Percentiles rank a stretch among this genome's conserved stretches.
phyloP scores from a whole-genome alignment of 2,329 filamentous ascomycete species.

The Cladorrhinum sp. region DNA sequence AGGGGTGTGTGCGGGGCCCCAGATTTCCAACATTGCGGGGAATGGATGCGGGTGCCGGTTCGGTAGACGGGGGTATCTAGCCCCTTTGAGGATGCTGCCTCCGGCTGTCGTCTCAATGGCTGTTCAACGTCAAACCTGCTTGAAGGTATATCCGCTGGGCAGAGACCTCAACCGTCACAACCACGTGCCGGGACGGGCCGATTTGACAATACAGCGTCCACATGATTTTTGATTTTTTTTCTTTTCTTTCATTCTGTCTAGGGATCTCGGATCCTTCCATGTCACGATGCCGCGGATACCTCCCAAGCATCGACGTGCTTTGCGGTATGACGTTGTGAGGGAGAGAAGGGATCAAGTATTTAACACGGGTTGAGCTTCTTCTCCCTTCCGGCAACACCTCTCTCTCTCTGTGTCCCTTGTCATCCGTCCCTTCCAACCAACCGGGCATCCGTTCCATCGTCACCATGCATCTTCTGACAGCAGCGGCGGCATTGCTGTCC shows the following conservation, averaged over 20 bases:
- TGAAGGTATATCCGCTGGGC: not conserved
- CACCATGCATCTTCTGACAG: not conserved
- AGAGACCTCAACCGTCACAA: not conserved
- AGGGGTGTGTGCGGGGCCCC: slow-evolving; percentile 12
- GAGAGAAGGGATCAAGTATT: not conserved
- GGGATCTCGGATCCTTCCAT: too few species aligned
- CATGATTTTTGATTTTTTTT: not conserved
- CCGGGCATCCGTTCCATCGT: not conserved
- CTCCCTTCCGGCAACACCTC: not conserved
- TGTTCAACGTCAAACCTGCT: not conserved
- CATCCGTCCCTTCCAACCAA: not conserved
- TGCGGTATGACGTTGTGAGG: not conserved
- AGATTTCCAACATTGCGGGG: slow-evolving; percentile 13
- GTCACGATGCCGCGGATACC: not conserved
- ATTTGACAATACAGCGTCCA: slow-evolving; percentile 1
- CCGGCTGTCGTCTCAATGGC: not conserved
- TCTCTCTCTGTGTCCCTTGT: not conserved
- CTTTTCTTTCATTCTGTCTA: not conserved
- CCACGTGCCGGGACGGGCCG: slow-evolving; percentile 12
- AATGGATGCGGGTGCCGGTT: slow-evolving; percentile 7
- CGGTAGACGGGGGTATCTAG: slow-evolving; percentile 4
- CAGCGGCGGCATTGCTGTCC: not conserved
- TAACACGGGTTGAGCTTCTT: not conserved
- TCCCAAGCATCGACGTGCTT: not conserved
- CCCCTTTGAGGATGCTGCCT: slow-evolving; percentile 10